These are phyloP conservation scores for Gossypium laxum DNA, from an alignment of 441 rosid species.

Conservation along the genomic window DNA sequence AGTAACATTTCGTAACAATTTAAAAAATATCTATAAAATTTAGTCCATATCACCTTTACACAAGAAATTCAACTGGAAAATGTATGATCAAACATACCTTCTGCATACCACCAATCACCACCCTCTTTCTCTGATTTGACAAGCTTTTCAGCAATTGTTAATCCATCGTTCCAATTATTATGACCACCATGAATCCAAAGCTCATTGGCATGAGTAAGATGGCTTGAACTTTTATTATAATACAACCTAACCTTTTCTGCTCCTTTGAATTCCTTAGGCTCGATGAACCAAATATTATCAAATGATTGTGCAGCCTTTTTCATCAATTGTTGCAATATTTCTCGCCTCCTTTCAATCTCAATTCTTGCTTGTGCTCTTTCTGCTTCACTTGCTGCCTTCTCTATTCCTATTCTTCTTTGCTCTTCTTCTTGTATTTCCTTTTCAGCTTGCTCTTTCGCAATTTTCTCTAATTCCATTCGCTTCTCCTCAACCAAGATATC, in stretches of 20 bases:
- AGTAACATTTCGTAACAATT: background rate
- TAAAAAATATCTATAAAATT: background rate
- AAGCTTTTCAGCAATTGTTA: conserved; percentile 54
- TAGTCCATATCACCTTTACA: background rate
- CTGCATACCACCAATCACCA: conserved; percentile 77
- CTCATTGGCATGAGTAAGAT: conserved; percentile 57
- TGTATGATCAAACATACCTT: conserved; percentile 33
- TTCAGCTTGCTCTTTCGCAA: conserved; percentile 74
- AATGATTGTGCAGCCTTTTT: conserved; percentile 42
- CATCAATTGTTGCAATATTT: conserved; percentile 32
- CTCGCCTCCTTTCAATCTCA: conserved; percentile 48
- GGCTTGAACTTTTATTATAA: conserved; percentile 68
- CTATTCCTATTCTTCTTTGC: conserved; percentile 57
- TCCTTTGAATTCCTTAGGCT: conserved; percentile 55
- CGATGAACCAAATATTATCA: conserved; percentile 63
- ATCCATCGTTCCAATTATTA: conserved; percentile 67
- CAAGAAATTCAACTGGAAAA: background rate
- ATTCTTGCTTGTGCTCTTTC: conserved; percentile 61
- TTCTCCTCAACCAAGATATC: conserved; percentile 81
- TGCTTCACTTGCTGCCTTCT: conserved; percentile 66
- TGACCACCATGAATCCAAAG: conserved; percentile 86
- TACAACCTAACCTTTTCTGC: conserved; percentile 44
- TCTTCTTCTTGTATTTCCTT: conserved; percentile 66
- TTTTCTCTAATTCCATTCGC: conserved; percentile 55
- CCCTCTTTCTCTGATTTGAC: conserved; percentile 37